Evolutionary conservation across 2,329 filamentous ascomycete genomes (phyloP), one percentile per base, ranked within the genome.

Genomic region (Phaeosphaeriaceae sp.): DNA sequence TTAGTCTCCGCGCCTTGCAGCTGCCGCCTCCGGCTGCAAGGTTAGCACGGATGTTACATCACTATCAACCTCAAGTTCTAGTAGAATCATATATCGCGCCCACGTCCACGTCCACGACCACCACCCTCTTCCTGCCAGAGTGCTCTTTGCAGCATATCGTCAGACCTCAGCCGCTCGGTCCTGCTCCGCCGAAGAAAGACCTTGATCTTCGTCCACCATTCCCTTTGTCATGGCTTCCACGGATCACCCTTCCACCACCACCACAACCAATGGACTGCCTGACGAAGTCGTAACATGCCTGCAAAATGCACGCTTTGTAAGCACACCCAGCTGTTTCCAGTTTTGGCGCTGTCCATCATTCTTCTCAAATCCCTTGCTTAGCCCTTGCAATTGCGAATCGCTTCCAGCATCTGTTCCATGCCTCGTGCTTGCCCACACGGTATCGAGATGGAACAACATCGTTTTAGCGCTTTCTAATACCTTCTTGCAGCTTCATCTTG

Each of bases 231-330:
- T 63, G 59, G 54, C 57, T 19, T 48, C 57, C 21, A 47, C 24
- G n/a, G 25, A 45, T 33, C 33, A 56, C 50, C 25, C 53, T 11
- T 11, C 24, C 11, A 42, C 42, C 31, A 41, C 57, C 42, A 51
- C 59, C 48, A 60, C 60, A 52, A 89, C 91, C 40, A 83, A 84
- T 57, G 85, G 85, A 9, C 85, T 98, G 2, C 95, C 95, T 0
- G 82, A 85, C 3, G 93, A 97, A 78, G 95, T 98, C 21, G 86
- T 95, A 13, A 89, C 93, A 71, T 97, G 93, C 75, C 87, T 99
- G 22, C 89, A 96, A 75, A 98, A 97, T 81, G 92, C 94, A 50
- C 90, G 94, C 69, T 99, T 97, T 81, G 93, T 97, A 86, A 59
- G 80, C 70, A 36, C 13, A 13, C 22, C 25, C 24, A 27, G 1